These are phyloP conservation scores for Penicillium malachiteum DNA, from an alignment of 495 filamentous ascomycete species.

Conservation along the genomic window DNA sequence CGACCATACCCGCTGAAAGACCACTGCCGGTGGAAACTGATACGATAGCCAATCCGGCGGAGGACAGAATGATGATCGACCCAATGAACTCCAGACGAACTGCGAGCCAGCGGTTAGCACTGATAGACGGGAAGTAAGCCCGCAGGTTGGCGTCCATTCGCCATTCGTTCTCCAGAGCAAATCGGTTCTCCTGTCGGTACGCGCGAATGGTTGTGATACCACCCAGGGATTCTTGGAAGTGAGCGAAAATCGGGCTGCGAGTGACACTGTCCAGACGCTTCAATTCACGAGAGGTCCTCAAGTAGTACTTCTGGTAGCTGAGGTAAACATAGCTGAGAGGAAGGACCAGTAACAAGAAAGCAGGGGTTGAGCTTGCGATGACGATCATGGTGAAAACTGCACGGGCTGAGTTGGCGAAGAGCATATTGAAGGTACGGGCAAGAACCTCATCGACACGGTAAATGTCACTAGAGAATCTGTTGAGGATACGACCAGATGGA, in stretches of 20 bases:
- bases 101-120: conserved; percentile 94
- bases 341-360: conserved; percentile 75
- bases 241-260: conserved; percentile 93
- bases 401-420: conserved; percentile 85
- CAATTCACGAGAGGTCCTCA: conserved; percentile 91
- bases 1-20: conserved; percentile 77
- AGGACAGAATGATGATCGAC: conserved; percentile 85
- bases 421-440: conserved; percentile 87
- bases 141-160: conserved; percentile 93
- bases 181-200: conserved; percentile 83
- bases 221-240: conserved; percentile 96
- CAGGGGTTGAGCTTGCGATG: conserved; percentile 77
- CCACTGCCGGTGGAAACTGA: conserved; percentile 70
- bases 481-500: conserved; percentile 93
- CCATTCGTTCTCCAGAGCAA: conserved; percentile 95
- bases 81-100: conserved; percentile 96
- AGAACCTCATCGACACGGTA: conserved; percentile 95
- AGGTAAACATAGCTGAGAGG: conserved; percentile 81
- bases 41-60: conserved; percentile 79
- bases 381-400: conserved; percentile 85
- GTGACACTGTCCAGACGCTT: conserved; percentile 95
- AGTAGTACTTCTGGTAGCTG: conserved; percentile 95
- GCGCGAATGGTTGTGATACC: conserved; percentile 97
- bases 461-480: conserved; percentile 96
- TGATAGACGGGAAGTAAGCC: conserved; percentile 96